Evolutionary conservation across 2,329 filamentous ascomycete species (phyloP).

Genomic region (Aspergillus niger): DNA sequence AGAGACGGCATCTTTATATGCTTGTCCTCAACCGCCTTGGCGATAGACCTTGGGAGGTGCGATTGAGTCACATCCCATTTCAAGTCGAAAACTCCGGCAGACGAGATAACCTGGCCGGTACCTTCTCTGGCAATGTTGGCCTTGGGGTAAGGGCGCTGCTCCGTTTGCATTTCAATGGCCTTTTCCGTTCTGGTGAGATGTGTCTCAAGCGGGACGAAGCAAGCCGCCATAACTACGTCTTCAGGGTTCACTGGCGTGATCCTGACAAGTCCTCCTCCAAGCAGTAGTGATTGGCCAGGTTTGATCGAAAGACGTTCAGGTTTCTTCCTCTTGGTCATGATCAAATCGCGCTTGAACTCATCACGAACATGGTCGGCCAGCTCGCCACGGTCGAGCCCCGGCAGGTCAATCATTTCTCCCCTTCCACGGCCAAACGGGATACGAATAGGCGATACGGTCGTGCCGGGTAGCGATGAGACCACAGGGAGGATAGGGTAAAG

Average conservation of each 20-base stretch:
- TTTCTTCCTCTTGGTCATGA: conserved; percentile 76
- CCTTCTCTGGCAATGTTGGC: conserved; percentile 65
- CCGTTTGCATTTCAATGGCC: conserved; percentile 70
- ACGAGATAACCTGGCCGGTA: conserved; percentile 60
- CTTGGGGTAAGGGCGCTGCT: conserved; percentile 62
- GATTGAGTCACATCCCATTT: conserved; percentile 80
- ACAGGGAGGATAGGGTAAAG: conserved; percentile 82
- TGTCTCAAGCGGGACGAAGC: conserved; percentile 76
- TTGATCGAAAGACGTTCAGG: conserved; percentile 74
- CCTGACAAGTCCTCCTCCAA: conserved; percentile 83
- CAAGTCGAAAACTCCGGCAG: conserved; percentile 74
- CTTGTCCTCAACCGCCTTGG: conserved; percentile 65
- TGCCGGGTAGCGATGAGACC: conserved; percentile 84
- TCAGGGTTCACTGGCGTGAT: conserved; percentile 74
- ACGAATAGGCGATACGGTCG: conserved; percentile 91
- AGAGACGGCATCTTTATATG: conserved; percentile 56
- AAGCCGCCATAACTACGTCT: conserved; percentile 73
- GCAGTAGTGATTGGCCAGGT: conserved; percentile 74
- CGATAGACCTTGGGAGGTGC: conserved; percentile 72
- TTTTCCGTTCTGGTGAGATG: conserved; percentile 82
- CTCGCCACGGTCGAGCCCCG: conserved; percentile 74
- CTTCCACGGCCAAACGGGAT: conserved; percentile 83
- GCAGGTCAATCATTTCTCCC: conserved; percentile 91
- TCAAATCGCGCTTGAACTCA: conserved; percentile 65
- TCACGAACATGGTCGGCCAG: conserved; percentile 71